phyloP scores from a whole-genome alignment of 495 filamentous ascomycete genomes.

The Aspergillus diversus region DNA sequence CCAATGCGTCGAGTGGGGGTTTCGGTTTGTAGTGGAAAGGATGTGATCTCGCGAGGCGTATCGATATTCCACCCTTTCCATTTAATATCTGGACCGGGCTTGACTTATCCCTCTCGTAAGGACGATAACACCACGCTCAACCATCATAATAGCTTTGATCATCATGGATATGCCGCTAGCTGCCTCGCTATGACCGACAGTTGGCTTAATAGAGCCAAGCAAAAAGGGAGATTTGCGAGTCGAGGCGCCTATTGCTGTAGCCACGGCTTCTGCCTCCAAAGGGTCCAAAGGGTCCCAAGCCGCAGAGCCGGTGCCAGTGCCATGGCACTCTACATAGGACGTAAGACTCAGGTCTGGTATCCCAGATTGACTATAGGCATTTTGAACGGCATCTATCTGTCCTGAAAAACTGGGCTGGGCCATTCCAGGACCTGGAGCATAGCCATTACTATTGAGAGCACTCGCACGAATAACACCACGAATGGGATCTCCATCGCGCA shows the following conservation, averaged over 20 bases:
- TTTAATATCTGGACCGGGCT: conserved; percentile 6
- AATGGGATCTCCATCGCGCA: conserved; percentile 37
- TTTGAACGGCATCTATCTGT: conserved; percentile 15
- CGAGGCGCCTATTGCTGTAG: neutral
- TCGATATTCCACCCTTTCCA: too few relatives aligned
- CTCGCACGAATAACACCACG: conserved; percentile 40
- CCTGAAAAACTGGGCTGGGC: neutral
- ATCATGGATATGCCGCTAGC: conserved; percentile 34
- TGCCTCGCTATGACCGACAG: conserved; percentile 37
- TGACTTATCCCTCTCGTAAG: conserved; percentile 11
- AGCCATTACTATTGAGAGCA: conserved; percentile 25
- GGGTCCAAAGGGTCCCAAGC: neutral
- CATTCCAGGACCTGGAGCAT: neutral
- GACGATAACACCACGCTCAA: conserved; percentile 34
- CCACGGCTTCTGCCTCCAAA: neutral
- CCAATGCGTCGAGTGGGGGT: too few relatives aligned
- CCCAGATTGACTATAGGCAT: conserved; percentile 25
- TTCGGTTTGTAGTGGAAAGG: too few relatives aligned
- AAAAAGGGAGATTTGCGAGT: neutral
- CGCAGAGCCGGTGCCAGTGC: neutral
- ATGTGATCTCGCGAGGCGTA: too few relatives aligned
- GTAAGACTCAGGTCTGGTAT: neutral
- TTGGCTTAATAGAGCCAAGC: conserved; percentile 30
- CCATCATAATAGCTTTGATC: conserved; percentile 36
- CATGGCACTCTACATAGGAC: neutral